Evolutionary conservation across 441 rosid species (phyloP), one percentile per base, ranked within the genome.

Genomic region (Jatropha podagrica): DNA sequence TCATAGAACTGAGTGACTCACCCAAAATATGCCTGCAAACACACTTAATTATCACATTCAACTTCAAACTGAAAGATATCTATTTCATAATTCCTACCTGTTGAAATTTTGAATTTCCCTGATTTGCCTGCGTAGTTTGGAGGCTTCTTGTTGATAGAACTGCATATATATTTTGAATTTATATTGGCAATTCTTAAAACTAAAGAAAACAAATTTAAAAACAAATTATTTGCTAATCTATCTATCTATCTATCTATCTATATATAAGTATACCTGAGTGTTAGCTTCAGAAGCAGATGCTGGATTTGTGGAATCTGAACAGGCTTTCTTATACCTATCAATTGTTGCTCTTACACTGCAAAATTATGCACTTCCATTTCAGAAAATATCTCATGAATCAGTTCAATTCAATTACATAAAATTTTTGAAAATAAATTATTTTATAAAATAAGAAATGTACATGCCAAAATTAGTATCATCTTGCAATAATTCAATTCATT

Each of bases 131-230:
- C 92, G 85, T 49, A 93, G 88, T 79, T 93, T 93, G 46, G 95
- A 82, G 54, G 98, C 84, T 84, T 93, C 98, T 88, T 90, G 95
- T 81, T 91, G 95, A 82, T 93, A 93, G 65, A 84, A 90, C 98
- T 91, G 86, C 14, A 48, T 48, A 10, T 48, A 48, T 48, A 10
- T 48, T 48, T 48, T 48, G 1, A 32, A 32, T 32, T 1, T 32
- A 32, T 32, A 32, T 32, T 32, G 1, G 2, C 32, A 32, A 32
- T 32, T 32, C 32, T 32, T 32, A 32, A 1, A 32, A 32, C 0
- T 32, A 32, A 32, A 32, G 2, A 32, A 1, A 32, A 32, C 32
- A 32, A 2, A 32, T 32, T 32, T 32, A 32, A 23, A 23, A 23
- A 23, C 23, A 23, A 23, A 23, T 23, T 23, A 23, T 23, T 23